phyloP scores from a whole-genome alignment of 345 rosid species.

The Citrus glauca region DNA sequence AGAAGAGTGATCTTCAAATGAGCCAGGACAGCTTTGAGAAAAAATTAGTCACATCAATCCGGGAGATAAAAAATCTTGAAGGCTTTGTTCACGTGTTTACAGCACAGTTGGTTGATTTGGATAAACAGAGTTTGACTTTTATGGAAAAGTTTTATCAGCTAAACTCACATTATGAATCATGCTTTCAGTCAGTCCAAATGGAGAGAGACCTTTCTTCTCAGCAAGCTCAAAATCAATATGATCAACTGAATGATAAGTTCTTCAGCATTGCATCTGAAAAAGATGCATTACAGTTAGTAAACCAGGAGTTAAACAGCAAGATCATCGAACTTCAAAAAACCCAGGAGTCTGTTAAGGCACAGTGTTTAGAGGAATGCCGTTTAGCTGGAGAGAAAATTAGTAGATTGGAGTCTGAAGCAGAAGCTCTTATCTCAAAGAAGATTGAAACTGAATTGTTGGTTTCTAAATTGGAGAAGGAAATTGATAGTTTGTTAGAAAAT shows the following conservation, averaged over 20 bases:
- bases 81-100: constrained; percentile 41
- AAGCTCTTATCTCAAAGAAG: constrained; percentile 48
- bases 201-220: constrained; percentile 46
- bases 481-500: constrained; percentile 42
- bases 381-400: constrained; percentile 53
- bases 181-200: constrained; percentile 46
- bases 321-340: constrained; percentile 55
- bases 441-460: constrained; percentile 52
- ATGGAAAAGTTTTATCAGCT: constrained; percentile 48
- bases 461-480: constrained; percentile 51
- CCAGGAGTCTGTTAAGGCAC: constrained; percentile 44
- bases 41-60: constrained; percentile 40
- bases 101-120: constrained; percentile 55
- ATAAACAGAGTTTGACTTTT: constrained; percentile 46
- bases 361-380: constrained; percentile 50
- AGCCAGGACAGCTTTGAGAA: constrained; percentile 42
- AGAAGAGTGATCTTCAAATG: constrained; percentile 46
- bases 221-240: constrained; percentile 44
- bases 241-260: constrained; percentile 53
- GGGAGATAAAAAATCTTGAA: constrained; percentile 55
- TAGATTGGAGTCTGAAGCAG: constrained; percentile 63
- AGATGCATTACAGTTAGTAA: constrained; percentile 42
- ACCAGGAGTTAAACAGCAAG: constrained; percentile 42
- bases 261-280: constrained; percentile 44
- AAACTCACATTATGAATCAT: constrained; percentile 44